A percentile compares a stretch with the other conserved stretches of the same genome.
Evolutionary conservation across 177 flowering plant species (phyloP).

Genomic region (Vitis hybrid): DNA sequence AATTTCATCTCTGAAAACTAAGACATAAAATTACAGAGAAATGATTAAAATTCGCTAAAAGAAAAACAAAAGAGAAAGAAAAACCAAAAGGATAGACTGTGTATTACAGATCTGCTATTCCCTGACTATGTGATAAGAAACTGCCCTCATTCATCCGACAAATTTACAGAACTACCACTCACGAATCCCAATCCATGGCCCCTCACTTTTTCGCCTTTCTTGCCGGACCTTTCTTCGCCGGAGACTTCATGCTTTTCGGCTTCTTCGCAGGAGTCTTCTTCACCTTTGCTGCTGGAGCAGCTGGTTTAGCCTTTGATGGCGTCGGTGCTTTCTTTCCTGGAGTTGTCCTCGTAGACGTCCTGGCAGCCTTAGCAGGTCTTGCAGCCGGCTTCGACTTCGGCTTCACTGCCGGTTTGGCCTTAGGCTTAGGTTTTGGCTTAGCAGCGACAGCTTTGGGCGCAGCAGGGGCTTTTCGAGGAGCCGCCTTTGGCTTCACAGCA

Average conservation of each 20-base stretch:
- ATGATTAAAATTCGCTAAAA: too few relatives aligned
- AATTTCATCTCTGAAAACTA: too few relatives aligned
- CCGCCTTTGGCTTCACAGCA: conserved; percentile 29
- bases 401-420: conserved; percentile 4
- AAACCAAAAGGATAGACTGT: too few relatives aligned
- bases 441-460: neutral
- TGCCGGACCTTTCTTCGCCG: conserved; percentile 32
- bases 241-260: conserved; percentile 37
- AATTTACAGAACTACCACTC: neutral
- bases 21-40: too few relatives aligned
- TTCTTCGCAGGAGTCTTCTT: conserved; percentile 27
- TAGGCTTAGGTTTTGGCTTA: conserved; percentile 13
- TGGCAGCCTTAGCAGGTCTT: conserved; percentile 17
- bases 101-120: too few relatives aligned
- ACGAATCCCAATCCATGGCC: neutral
- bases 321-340: conserved; percentile 17
- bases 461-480: conserved; percentile 1
- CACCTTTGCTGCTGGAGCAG: conserved; percentile 2
- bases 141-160: too few relatives aligned
- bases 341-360: conserved; percentile 22
- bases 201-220: conserved; percentile 31
- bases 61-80: neutral
- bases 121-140: too few relatives aligned
- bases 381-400: conserved; percentile 15
- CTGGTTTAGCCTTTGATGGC: conserved; percentile 5